phyloP scores from a whole-genome alignment of 495 filamentous ascomycete species.

The Aspergillus kassunensis region DNA sequence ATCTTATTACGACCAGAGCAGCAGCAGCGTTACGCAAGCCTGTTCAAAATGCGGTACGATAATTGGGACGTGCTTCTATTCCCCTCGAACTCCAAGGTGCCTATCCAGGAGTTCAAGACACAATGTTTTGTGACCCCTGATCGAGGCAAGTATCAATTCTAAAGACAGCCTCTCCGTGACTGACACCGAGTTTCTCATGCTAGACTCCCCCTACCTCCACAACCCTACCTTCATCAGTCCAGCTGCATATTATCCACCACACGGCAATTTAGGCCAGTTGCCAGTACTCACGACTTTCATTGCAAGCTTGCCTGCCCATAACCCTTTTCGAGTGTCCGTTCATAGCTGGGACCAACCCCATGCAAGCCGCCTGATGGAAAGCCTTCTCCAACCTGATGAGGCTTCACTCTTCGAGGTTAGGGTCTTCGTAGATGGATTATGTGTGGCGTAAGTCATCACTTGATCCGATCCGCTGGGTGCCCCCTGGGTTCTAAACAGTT shows the following conservation, averaged over 20 bases:
- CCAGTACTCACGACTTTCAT: slow-evolving; percentile 77
- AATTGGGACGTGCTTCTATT: slow-evolving; percentile 87
- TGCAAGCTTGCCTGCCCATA: slow-evolving; percentile 57
- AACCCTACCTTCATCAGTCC: slow-evolving; percentile 27
- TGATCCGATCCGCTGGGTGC: background rate
- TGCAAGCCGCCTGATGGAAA: slow-evolving; percentile 56
- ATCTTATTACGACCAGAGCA: slow-evolving; percentile 10
- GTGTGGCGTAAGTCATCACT: slow-evolving; percentile 53
- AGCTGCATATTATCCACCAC: slow-evolving; percentile 23
- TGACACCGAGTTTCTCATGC: background rate
- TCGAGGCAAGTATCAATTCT: slow-evolving; percentile 41
- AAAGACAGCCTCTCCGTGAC: background rate
- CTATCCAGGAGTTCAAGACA: slow-evolving; percentile 83
- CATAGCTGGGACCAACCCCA: slow-evolving; percentile 74
- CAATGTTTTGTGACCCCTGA: slow-evolving; percentile 74
- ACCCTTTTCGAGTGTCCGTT: slow-evolving; percentile 70
- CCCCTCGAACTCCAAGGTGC: slow-evolving; percentile 57
- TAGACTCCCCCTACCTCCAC: slow-evolving; percentile 37
- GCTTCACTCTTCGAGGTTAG: slow-evolving; percentile 62
- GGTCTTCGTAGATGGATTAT: slow-evolving; percentile 66
- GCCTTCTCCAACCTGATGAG: slow-evolving; percentile 58
- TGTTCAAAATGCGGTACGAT: slow-evolving; percentile 66
- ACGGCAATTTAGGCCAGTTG: slow-evolving; percentile 42
- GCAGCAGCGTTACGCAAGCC: slow-evolving; percentile 7
- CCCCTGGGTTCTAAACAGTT: background rate